A percentile compares a stretch with the other conserved stretches of the same genome.
These are phyloP conservation scores for Penicillium sclerotiorum DNA, from an alignment of 2,329 filamentous ascomycete genomes.

Conservation along the genomic window DNA sequence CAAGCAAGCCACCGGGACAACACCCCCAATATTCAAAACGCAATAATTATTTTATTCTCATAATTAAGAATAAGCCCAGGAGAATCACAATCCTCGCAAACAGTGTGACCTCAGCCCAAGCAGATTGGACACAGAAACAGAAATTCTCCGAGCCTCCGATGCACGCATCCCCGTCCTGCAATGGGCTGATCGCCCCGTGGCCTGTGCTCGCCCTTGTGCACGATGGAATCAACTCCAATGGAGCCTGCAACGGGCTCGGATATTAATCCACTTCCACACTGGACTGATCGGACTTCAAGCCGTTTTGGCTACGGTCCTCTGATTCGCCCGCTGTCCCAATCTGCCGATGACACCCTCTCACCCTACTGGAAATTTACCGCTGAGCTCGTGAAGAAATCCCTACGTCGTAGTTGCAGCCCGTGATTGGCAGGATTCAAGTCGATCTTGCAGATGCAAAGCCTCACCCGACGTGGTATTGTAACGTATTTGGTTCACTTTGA, in stretches of 20 bases:
- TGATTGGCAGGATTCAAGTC: background rate
- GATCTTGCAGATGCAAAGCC: background rate
- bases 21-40: too few species aligned
- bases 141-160: slow-evolving; percentile 22
- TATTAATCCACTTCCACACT: slow-evolving; percentile 4
- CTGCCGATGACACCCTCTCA: background rate
- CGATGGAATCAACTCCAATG: slow-evolving; percentile 22
- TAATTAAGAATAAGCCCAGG: background rate
- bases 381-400: background rate
- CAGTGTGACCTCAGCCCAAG: background rate
- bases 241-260: slow-evolving; percentile 10
- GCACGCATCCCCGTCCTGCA: slow-evolving; percentile 9
- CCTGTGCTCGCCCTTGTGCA: slow-evolving; percentile 23
- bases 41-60: background rate
- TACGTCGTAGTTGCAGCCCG: background rate
- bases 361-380: background rate
- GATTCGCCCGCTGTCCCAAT: background rate
- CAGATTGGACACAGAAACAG: background rate
- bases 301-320: slow-evolving; percentile 3
- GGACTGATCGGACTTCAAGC: slow-evolving; percentile 19
- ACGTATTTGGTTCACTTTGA: background rate
- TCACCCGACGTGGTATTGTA: background rate
- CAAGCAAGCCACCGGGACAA: too few species aligned
- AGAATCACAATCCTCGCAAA: background rate
- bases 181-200: slow-evolving; percentile 16